Evolutionary conservation across 1,284 basidiomycete genomes (phyloP), one percentile per base, ranked within the genome.

Genomic region (Sutorius eximius): DNA sequence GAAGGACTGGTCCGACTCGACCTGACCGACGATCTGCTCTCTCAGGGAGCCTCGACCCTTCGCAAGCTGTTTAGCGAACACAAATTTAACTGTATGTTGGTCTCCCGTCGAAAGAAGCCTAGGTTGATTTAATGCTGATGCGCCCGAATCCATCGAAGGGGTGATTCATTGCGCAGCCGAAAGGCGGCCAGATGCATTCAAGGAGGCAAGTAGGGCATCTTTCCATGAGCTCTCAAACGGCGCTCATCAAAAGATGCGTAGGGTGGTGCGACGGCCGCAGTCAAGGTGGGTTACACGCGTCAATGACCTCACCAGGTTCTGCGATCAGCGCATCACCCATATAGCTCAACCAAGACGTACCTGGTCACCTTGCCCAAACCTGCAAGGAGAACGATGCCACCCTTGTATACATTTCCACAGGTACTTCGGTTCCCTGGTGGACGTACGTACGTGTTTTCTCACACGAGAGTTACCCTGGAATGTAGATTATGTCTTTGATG

Each of bases 101-200:
- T 20, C 22, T n/a, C 12, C 41, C 45, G n/a, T 34, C 15, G 12
- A 22, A 27, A 16, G 45, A 16, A 2, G 20, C 16, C 18, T n/a
- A 11, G 32, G n/a, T 13, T 49, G 16, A 9, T 32, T 44, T 22
- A 16, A 45, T 51, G 29, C 49, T 54, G 44, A 60, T 49, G n/a
- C 27, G n/a, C 27, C 29, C 15, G 42, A 32, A 46, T 51, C 46
- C 53, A 30, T 56, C 57, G 52, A 65, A 88, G 87, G 87, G 85
- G 81, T 93, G 29, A 83, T 94, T 20, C 91, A 93, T 63, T 92
- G 90, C 60, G 91, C 91, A 15, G 91, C 91, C 4, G 91, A 93
- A 70, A 76, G 91, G 54, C 76, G 90, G 47, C 91, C 91, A 2
- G 91, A 93, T 65, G 87, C 89, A 27, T 90, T 89, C 52, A 87